A percentile compares a stretch with the other conserved stretches of the same genome.
Conservation (phyloP, 495 filamentous ascomycete species). For the Cryomyces minteri region DNA sequence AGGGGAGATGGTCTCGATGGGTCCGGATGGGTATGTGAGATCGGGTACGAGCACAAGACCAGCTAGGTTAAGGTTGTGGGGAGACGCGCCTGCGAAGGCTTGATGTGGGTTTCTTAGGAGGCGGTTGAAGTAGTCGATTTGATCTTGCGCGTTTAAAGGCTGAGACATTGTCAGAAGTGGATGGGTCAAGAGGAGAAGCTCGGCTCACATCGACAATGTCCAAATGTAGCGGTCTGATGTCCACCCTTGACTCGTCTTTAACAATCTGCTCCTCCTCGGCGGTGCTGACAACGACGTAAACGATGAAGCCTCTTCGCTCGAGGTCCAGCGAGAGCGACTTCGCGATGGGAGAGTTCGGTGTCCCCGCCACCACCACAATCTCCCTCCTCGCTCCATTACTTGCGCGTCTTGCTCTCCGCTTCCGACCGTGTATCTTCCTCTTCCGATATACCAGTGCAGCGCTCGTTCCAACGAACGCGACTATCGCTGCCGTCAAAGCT, state of each 20-base stretch:
- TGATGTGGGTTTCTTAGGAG: conserved; percentile 54
- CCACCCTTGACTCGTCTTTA: conserved; percentile 50
- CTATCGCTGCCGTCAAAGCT: conserved; percentile 44
- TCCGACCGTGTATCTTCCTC: conserved; percentile 38
- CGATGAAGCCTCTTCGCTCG: conserved; percentile 82
- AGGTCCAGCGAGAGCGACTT: conserved; percentile 66
- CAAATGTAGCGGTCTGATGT: conserved; percentile 66
- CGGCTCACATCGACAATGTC: conserved; percentile 55
- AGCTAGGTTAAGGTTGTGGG: conserved; percentile 54
- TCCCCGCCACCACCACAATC: conserved; percentile 78
- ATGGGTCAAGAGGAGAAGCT: neutral
- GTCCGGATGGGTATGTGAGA: conserved; percentile 50
- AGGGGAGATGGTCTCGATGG: conserved; percentile 65
- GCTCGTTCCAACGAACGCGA: conserved; percentile 49
- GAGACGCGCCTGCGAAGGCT: conserved; percentile 50
- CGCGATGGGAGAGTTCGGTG: conserved; percentile 61
- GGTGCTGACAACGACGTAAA: conserved; percentile 68
- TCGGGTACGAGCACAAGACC: conserved; percentile 64
- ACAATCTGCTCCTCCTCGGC: conserved; percentile 68
- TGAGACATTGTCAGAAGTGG: neutral
- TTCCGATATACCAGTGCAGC: conserved; percentile 46
- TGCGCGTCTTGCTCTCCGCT: conserved; percentile 56
- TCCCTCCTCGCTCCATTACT: conserved; percentile 74
- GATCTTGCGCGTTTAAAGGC: conserved; percentile 23
- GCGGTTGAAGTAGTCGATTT: conserved; percentile 45